Base-by-base conservation (phyloP, 257 asterid species). In the Scutellaria barbata region DNA sequence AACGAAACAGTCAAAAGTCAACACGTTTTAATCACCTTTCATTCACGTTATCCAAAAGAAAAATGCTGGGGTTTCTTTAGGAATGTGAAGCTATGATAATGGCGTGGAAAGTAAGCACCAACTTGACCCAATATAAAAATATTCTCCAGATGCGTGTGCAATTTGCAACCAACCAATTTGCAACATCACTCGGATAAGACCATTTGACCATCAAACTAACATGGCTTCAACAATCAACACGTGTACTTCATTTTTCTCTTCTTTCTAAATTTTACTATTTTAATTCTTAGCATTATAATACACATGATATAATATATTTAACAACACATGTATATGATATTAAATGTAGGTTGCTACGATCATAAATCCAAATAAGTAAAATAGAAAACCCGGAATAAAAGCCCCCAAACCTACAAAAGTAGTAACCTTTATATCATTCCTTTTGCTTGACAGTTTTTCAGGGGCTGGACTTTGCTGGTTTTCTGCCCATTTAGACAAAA, bases 171-270 rank as follows among this genome's bases (percentile, higher is more conserved):
- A 64, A 17, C 22, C 72, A 65, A 58, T 33, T 13, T 72, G 69
- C 61, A 53, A 43, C 14, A 63, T 2, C 59, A 62, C 76, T 22
- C 35, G 74, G 87, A 75, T 77, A 77, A 77, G 66, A 56, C 43
- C 66, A 59, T 71, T 82, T 87, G 85, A 83, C 88, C 78, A 63
- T 30, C 35, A 1, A 22, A 22, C 25, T 22, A 22, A 22, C 25
- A 22, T 22, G 25, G 25, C 25, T 22, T 22, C 25, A 22, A 22
- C 25, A 22, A 22, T 22, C 25, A 22, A 22, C 25, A 22, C 2
- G 1, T 22, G 25, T 22, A 22, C 2, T 22, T 22, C 25, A 22
- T 22, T 22, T 20, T 72, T 0, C 37, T 48, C 8, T 39, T 45
- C 7, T 14, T 13, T 4, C 8, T 1, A 13, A 30, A 30, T 30